These are phyloP conservation scores for Sphaerulina populicola DNA, from an alignment of 2,329 filamentous ascomycete genomes.

Conservation along the genomic window DNA sequence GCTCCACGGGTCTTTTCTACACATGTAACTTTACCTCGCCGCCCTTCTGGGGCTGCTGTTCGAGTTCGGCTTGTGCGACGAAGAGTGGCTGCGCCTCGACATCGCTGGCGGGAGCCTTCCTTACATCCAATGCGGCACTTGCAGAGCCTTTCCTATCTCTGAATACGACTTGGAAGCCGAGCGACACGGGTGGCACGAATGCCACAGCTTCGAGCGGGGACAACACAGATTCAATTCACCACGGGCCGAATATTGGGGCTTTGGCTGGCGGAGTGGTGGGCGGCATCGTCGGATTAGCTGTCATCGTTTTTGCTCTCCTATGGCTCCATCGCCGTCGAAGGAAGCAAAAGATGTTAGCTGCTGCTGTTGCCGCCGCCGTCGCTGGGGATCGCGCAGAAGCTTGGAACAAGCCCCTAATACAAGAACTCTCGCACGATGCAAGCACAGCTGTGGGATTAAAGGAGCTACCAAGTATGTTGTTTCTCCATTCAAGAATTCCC, in stretches of 20 bases:
- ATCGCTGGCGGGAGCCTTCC: constrained; percentile 9
- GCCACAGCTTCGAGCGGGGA: background rate
- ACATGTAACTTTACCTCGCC: constrained; percentile 13
- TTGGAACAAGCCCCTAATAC: background rate
- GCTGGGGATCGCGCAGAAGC: background rate
- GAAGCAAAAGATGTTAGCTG: constrained; percentile 2
- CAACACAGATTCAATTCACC: background rate
- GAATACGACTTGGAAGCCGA: constrained; percentile 10
- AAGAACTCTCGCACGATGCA: constrained; percentile 7
- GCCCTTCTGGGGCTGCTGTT: constrained; percentile 15
- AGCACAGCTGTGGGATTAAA: constrained; percentile 7
- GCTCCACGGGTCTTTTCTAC: constrained; percentile 11
- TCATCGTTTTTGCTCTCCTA: constrained; percentile 4
- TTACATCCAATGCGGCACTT: constrained; percentile 7
- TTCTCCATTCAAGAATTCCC: no score
- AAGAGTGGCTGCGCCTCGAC: constrained; percentile 6
- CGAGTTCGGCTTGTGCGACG: constrained; percentile 3
- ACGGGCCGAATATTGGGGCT: constrained; percentile 10
- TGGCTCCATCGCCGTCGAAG: constrained; percentile 8
- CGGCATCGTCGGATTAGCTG: constrained; percentile 10
- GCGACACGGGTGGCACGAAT: background rate
- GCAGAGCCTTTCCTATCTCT: constrained; percentile 9
- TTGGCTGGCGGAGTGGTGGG: constrained; percentile 17
- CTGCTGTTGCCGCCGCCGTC: background rate
- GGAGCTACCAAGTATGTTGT: constrained; percentile 1